These are phyloP conservation scores for Pyracantha coccinea DNA, from an alignment of 331 rosid genomes.

Conservation along the genomic window DNA sequence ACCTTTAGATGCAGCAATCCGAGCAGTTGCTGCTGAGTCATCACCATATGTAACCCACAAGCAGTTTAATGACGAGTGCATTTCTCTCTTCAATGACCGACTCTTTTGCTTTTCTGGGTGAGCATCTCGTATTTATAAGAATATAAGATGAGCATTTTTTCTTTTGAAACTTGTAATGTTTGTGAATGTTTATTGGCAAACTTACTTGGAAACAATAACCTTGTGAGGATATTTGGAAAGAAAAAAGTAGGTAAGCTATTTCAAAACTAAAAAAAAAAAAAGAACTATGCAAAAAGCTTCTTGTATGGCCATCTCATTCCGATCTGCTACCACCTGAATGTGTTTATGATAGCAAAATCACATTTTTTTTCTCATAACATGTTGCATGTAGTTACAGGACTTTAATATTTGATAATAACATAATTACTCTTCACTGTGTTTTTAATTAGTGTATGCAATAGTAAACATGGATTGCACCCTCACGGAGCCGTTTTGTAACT, in stretches of 20 bases:
- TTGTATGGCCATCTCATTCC: background rate
- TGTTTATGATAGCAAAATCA: background rate
- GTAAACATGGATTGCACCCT: background rate
- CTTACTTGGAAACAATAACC: background rate
- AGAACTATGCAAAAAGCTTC: background rate
- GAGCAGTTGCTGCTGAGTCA: constrained; percentile 27
- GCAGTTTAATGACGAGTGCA: constrained; percentile 40
- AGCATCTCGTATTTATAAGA: constrained; percentile 15
- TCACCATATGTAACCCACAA: constrained; percentile 17
- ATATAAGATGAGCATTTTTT: background rate
- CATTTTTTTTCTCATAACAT: background rate
- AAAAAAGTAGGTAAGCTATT: background rate
- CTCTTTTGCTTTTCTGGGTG: constrained; percentile 72
- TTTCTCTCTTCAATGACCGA: constrained; percentile 32
- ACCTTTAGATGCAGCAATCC: constrained; percentile 48
- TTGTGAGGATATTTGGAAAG: constrained; percentile 1
- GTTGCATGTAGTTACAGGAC: background rate
- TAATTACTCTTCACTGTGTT: background rate
- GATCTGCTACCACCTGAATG: background rate
- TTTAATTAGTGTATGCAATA: background rate
- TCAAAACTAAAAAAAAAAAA: too few relatives aligned
- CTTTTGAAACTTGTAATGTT: background rate
- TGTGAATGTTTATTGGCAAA: background rate
- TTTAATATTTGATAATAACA: background rate
- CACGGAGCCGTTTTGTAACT: background rate